phyloP scores from a whole-genome alignment of 2,329 filamentous ascomycete species.

The Pseudogymnoascus sp. region DNA sequence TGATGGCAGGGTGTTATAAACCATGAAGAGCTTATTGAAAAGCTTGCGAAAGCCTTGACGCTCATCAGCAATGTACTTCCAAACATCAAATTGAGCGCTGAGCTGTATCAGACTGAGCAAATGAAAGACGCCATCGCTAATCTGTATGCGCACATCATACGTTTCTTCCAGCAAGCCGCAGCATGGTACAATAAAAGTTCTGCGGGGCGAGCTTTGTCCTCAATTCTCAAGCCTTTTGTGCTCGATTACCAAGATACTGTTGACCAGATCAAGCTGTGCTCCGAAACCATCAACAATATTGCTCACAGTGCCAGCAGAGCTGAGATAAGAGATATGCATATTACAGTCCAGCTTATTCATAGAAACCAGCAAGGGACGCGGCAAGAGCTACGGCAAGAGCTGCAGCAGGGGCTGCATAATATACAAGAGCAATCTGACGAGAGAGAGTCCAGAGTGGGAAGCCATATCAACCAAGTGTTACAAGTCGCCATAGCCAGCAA shows the following conservation, averaged over 20 bases:
- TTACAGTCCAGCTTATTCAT: slow-evolving; percentile 7
- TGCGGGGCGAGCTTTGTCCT: slow-evolving; percentile 4
- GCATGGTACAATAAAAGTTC: slow-evolving; percentile 15
- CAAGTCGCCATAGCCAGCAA: slow-evolving; percentile 12
- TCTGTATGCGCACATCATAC: slow-evolving; percentile 13
- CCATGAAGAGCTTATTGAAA: slow-evolving; percentile 14
- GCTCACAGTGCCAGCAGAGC: slow-evolving; percentile 1
- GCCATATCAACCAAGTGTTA: not conserved
- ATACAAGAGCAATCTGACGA: slow-evolving; percentile 9
- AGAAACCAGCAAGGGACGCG: not conserved
- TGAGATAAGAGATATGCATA: slow-evolving; percentile 12
- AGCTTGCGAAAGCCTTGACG: slow-evolving; percentile 13
- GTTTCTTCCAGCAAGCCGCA: slow-evolving; percentile 12
- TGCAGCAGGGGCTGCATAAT: slow-evolving; percentile 8
- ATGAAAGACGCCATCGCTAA: slow-evolving; percentile 12
- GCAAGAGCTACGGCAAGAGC: not conserved
- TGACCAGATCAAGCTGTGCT: slow-evolving; percentile 11
- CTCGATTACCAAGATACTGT: slow-evolving; percentile 12
- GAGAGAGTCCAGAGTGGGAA: not conserved
- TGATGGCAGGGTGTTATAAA: slow-evolving; percentile 14
- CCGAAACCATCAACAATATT: slow-evolving; percentile 7
- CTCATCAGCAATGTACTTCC: slow-evolving; percentile 14
- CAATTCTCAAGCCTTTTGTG: slow-evolving; percentile 9
- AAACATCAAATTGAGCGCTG: not conserved
- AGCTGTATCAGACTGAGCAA: slow-evolving; percentile 12